Conservation (phyloP, 305 asterid species). For the Fraxinus xanthoxyloides region DNA sequence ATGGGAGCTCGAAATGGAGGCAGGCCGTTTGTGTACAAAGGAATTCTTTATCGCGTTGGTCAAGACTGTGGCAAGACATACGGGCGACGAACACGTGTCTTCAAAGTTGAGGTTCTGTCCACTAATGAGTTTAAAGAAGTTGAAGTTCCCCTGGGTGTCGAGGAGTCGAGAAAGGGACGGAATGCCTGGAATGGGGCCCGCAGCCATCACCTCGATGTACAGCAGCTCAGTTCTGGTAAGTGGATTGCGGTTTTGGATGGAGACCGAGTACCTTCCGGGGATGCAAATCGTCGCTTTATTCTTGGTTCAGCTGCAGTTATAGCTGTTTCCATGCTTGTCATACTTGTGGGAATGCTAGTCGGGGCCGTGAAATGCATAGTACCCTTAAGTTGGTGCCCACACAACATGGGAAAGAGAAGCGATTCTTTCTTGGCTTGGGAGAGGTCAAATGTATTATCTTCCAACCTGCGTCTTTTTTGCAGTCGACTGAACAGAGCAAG, state of each 20-base stretch:
- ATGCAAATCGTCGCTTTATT: constrained; percentile 52
- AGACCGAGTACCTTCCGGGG: constrained; percentile 85
- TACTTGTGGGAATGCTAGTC: constrained; percentile 63
- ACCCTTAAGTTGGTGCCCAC: constrained; percentile 88
- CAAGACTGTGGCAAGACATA: constrained; percentile 93
- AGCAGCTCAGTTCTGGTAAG: constrained; percentile 68
- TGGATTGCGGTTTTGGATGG: constrained; percentile 89
- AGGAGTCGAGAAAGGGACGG: constrained; percentile 59
- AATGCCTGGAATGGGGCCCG: constrained; percentile 95
- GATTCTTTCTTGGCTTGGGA: constrained; percentile 62
- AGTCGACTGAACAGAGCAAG: constrained; percentile 69
- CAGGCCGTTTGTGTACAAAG: constrained; percentile 66
- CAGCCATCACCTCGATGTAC: constrained; percentile 78
- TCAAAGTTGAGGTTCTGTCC: constrained; percentile 57
- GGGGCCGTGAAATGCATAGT: constrained; percentile 69
- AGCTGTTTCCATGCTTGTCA: constrained; percentile 44
- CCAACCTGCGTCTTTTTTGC: constrained; percentile 53
- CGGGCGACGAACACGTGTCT: constrained; percentile 64
- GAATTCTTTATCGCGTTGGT: constrained; percentile 75
- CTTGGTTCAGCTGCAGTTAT: constrained; percentile 58
- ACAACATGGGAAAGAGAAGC: constrained; percentile 68
- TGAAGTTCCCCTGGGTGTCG: constrained; percentile 57
- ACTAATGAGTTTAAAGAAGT: constrained; percentile 63
- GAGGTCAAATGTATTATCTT: constrained; percentile 47
- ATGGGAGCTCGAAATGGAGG: constrained; percentile 97